phyloP scores from a whole-genome alignment of 2,329 filamentous ascomycete genomes.

The Trichothecium sympodiale region DNA sequence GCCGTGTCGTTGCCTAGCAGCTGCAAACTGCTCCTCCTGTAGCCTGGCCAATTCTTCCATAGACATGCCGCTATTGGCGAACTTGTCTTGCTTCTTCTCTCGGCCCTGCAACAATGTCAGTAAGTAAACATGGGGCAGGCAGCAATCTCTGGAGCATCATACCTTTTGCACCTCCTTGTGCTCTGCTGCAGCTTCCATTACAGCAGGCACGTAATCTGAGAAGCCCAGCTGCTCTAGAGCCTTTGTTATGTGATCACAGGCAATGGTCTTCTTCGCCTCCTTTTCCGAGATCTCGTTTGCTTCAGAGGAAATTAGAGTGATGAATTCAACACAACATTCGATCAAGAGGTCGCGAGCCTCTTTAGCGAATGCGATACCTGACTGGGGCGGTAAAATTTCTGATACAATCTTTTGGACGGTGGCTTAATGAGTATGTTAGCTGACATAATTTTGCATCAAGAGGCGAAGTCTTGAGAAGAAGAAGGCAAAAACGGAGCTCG shows the following conservation, averaged over 20 bases:
- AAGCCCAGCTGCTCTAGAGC: slow-evolving; percentile 90
- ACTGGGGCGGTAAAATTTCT: slow-evolving; percentile 72
- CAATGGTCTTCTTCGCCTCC: slow-evolving; percentile 98
- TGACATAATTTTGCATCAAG: neutral
- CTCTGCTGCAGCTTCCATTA: slow-evolving; percentile 75
- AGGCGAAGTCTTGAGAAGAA: neutral
- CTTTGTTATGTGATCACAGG: slow-evolving; percentile 93
- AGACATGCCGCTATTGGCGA: slow-evolving; percentile 85
- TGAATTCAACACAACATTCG: slow-evolving; percentile 98
- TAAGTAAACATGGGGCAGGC: neutral
- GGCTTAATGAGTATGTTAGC: slow-evolving; percentile 30
- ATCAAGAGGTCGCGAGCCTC: slow-evolving; percentile 92
- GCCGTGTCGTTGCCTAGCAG: slow-evolving; percentile 39
- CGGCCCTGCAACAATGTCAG: slow-evolving; percentile 51
- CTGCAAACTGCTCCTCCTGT: slow-evolving; percentile 85
- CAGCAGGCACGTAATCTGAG: slow-evolving; percentile 79
- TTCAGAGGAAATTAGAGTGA: slow-evolving; percentile 95
- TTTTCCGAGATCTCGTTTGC: slow-evolving; percentile 98
- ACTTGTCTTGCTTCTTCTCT: slow-evolving; percentile 95
- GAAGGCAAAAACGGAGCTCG: too few relatives aligned
- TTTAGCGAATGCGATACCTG: slow-evolving; percentile 79
- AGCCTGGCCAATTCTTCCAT: slow-evolving; percentile 81
- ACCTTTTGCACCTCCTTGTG: slow-evolving; percentile 93
- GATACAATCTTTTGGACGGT: slow-evolving; percentile 80
- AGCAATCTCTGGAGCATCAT: slow-evolving; percentile 24